Evolutionary conservation across 768 basidiomycete genomes (phyloP), one percentile per base, ranked within the genome.

Genomic region (Mycena galericulata): DNA sequence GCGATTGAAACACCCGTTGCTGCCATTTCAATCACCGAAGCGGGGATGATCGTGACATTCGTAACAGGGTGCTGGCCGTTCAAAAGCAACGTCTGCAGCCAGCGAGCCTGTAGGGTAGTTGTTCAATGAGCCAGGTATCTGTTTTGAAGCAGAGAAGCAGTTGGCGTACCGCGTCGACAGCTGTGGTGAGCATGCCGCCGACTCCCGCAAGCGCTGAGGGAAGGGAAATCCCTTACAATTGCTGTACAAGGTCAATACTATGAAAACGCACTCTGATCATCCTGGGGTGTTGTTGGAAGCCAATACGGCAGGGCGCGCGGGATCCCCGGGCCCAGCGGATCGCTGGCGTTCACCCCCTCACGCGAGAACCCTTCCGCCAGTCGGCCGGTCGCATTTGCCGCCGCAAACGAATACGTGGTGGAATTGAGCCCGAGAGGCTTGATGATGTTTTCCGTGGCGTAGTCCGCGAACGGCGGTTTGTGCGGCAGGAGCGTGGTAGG

Each of bases 331-430:
- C 15, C 61, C 2, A 62, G 24, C 9, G 61, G 61, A 24, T 41
- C 49, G 20, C 15, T 64, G 10, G 20, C 14, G 20, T 63, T 63
- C 17, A 63, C 12, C 6, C 40, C 51, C 12, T 43, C 38, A 4
- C 62, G 51, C 17, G 47, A 27, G 26, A 65, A 65, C 10, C 56
- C 64, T 8, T 65, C 56, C 3, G 56, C 56, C 47, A 65, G n/a
- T 20, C 34, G 30, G 18, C 64, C 64, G 4, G 56, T 65, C 9
- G n/a, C 40, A 24, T 51, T 59, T 6, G 57, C 64, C 17, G 18
- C 27, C 10, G 55, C 47, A 22, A 65, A 59, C 14, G 64, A 65
- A 40, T 65, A 65, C 14, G 49, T 59, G 27, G 47, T 58, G 20
- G 55, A 50, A 30, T 65, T 65, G 46, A 65, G 11, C 6, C 64